Evolutionary conservation across 2,329 filamentous ascomycete species (phyloP).

Genomic region (Hyphodiscus sp.): DNA sequence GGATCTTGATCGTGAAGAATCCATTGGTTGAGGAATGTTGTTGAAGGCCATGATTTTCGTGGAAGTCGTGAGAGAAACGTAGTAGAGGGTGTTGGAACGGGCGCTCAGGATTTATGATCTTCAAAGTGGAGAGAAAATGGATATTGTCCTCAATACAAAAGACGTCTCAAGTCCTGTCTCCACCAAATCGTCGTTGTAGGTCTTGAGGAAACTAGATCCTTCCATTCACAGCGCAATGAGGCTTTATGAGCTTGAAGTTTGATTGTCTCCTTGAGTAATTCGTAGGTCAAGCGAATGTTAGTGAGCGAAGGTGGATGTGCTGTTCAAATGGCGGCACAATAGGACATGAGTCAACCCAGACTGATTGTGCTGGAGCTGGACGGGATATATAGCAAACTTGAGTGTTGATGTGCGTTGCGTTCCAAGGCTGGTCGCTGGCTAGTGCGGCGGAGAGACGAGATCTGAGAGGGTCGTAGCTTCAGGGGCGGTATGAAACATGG

Average conservation of each 20-base stretch:
- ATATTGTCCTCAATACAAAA: not conserved
- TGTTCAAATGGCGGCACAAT: not conserved
- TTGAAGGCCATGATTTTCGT: not conserved
- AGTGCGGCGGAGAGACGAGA: not conserved
- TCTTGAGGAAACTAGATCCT: not conserved
- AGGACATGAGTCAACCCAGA: not conserved
- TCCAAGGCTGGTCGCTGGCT: not conserved
- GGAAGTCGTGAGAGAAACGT: not conserved
- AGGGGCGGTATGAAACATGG: not conserved
- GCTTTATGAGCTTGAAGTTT: not conserved
- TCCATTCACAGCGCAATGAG: not conserved
- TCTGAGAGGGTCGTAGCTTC: not conserved
- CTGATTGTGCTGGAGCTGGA: not conserved
- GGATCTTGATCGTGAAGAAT: constrained; percentile 16
- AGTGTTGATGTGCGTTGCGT: constrained; percentile 2
- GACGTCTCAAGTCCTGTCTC: not conserved
- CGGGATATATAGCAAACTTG: constrained; percentile 17
- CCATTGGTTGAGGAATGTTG: constrained; percentile 15
- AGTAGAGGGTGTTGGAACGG: not conserved
- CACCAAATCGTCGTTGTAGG: not conserved
- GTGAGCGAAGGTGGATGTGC: not conserved
- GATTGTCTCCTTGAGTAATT: not conserved
- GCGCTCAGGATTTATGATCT: not conserved
- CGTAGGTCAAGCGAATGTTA: not conserved
- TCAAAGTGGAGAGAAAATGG: not conserved